Percentiles rank a stretch among this genome's conserved stretches.
phyloP scores from a whole-genome alignment of 2,329 filamentous ascomycete species.

The Akanthomyces lecanii region DNA sequence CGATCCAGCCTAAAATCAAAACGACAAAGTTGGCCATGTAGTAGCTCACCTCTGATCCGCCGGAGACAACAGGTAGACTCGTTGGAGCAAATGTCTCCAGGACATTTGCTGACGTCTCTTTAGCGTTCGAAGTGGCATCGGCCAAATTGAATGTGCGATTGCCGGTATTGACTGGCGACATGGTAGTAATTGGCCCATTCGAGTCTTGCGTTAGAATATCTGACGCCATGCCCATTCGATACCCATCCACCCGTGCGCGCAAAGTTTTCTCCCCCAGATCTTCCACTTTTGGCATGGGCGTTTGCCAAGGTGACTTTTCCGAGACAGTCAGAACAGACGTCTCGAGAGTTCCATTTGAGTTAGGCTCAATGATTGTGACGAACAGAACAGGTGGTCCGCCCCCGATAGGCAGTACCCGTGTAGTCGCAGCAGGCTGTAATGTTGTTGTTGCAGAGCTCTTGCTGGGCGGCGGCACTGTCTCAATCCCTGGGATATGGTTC shows the following conservation, averaged over 20 bases:
- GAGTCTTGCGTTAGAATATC: not conserved
- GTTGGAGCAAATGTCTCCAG: not conserved
- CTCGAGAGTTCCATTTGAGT: conserved; percentile 20
- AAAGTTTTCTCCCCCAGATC: not conserved
- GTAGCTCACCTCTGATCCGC: not conserved
- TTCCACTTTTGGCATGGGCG: not conserved
- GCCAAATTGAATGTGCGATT: not conserved
- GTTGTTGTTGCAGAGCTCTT: not conserved
- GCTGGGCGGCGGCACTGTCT: not conserved
- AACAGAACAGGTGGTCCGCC: conserved; percentile 17
- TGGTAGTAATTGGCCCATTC: not conserved
- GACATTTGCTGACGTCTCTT: not conserved
- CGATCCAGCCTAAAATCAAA: not conserved
- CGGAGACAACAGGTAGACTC: not conserved
- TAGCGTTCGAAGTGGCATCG: not conserved
- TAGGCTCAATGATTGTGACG: conserved; percentile 25
- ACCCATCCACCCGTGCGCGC: conserved; percentile 9
- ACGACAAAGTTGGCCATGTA: not conserved
- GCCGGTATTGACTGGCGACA: not conserved
- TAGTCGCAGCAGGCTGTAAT: not conserved
- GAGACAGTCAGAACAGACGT: conserved; percentile 21
- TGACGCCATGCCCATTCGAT: not conserved
- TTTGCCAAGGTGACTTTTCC: conserved; percentile 18
- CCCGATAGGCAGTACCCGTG: not conserved
- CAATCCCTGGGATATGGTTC: conserved; percentile 7